Base-by-base conservation (phyloP, 1,139 yeast species). In the Sugiyamaella japonica region DNA sequence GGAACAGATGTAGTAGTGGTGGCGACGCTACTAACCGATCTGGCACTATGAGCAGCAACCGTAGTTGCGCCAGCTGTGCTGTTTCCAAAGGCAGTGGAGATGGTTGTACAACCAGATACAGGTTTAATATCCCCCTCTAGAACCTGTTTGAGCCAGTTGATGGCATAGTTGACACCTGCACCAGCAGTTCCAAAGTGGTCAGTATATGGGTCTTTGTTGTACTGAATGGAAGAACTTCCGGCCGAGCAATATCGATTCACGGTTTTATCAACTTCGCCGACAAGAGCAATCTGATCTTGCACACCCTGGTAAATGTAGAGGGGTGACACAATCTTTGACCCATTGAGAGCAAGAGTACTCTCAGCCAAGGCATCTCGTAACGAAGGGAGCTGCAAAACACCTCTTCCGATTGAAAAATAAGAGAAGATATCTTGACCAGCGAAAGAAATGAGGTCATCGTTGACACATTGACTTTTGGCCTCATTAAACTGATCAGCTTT, bases 261-360 rank as follows among this genome's bases (percentile, higher is more conserved):
- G 3, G 60, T 41, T 7, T 45, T 42, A 25, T 61, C 65, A 31
- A 67, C 68, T 15, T 55, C 57, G 3, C 46, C 57, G 16, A 59
- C 54, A 20, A 63, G 60, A 13, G 63, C 66, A 10, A 66, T 58
- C 37, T 61, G 63, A 55, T 70, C 73, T 13, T 50, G 44, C 31
- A 59, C 48, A 15, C 70, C 71, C 42, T 68, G 68, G 58, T 67
- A 67, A n/a, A 66, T 56, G 48, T 55, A 59, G 52, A 64, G 17
- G 50, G 72, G 63, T 51, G 56, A 49, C 48, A 53, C 38, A 43
- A 71, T 71, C 7, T 56, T 53, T 16, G 53, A 37, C 6, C 40
- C 49, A 12, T 59, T 61, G 56, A 59, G 50, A 29, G 60, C 65
- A 59, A 61, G 53, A 31, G 58, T 56, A 43, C 57, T 59, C 29